Conservation (phyloP, 768 basidiomycete genomes). For the Mycena filopes region DNA sequence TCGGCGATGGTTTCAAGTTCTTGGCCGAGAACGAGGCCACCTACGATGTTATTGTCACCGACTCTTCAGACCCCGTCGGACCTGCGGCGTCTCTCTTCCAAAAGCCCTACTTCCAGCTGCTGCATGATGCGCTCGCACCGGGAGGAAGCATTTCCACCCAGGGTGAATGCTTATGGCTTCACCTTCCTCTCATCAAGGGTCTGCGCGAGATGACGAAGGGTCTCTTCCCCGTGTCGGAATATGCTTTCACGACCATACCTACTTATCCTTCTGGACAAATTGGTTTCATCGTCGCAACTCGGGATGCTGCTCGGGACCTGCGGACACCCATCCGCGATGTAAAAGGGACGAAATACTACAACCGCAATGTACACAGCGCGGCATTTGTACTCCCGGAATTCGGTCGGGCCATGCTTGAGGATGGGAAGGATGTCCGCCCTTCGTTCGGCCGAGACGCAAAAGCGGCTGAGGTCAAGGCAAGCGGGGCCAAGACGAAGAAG, state of each 20-base stretch:
- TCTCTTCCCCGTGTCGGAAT: slow-evolving; percentile 86
- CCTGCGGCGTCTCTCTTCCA: slow-evolving; percentile 95
- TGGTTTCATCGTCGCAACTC: slow-evolving; percentile 92
- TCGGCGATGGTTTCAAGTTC: slow-evolving; percentile 98
- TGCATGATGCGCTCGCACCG: slow-evolving; percentile 88
- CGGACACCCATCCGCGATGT: slow-evolving; percentile 79
- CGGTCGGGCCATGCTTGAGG: slow-evolving; percentile 76
- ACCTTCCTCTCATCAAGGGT: slow-evolving; percentile 85
- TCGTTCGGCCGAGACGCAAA: slow-evolving; percentile 75
- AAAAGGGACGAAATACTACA: slow-evolving; percentile 85
- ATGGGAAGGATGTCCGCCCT: slow-evolving; percentile 77
- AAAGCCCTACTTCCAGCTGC: slow-evolving; percentile 95
- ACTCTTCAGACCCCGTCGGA: slow-evolving; percentile 97
- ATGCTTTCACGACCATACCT: slow-evolving; percentile 96
- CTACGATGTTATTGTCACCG: slow-evolving; percentile 98
- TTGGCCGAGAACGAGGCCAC: slow-evolving; percentile 85
- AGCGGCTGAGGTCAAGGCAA: slow-evolving; percentile 47
- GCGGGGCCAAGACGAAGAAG: slow-evolving; percentile 60
- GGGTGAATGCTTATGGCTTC: slow-evolving; percentile 95
- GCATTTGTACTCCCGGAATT: slow-evolving; percentile 97
- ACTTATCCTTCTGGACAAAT: slow-evolving; percentile 99
- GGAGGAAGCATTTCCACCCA: slow-evolving; percentile 97
- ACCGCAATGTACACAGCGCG: slow-evolving; percentile 77
- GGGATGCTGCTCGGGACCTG: slow-evolving; percentile 75
- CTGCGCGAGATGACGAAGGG: slow-evolving; percentile 74